Conservation (phyloP, 1,284 basidiomycete genomes). For the Sanguinoderma infundibulare region DNA sequence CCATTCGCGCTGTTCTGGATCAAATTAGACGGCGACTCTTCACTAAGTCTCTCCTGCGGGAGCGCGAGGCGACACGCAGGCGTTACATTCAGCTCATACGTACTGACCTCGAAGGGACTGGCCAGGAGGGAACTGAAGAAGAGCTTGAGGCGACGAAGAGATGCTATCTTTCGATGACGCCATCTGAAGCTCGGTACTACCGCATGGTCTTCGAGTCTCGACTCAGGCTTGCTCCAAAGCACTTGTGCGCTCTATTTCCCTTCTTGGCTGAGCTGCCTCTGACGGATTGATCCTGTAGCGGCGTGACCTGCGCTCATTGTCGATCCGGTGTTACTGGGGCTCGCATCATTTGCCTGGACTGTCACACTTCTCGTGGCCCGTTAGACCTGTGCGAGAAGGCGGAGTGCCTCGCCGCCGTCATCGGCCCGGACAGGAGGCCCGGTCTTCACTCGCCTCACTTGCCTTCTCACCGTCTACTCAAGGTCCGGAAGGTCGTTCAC, state of each 20-base stretch:
- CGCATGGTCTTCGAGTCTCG: conserved; percentile 20
- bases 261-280: not conserved
- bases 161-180: conserved; percentile 19
- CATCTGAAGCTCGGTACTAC: conserved; percentile 16
- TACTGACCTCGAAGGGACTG: not conserved
- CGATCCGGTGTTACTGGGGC: conserved; percentile 23
- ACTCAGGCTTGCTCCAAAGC: conserved; percentile 23
- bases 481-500: conserved; percentile 22
- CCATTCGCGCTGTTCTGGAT: conserved; percentile 17
- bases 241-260: conserved; percentile 22
- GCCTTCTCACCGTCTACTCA: conserved; percentile 24
- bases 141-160: conserved; percentile 4
- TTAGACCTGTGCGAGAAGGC: conserved; percentile 31
- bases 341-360: conserved; percentile 34
- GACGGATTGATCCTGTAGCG: conserved; percentile 11
- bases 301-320: conserved; percentile 30
- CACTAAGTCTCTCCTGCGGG: not conserved
- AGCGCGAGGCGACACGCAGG: conserved; percentile 11
- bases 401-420: conserved; percentile 17
- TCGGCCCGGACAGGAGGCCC: conserved; percentile 20
- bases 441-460: conserved; percentile 20
- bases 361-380: conserved; percentile 20
- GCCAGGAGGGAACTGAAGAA: not conserved
- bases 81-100: conserved; percentile 17
- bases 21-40: conserved; percentile 15